These are phyloP conservation scores for Ogataea nakhonphanomensis DNA, from an alignment of 805 yeast genomes.

Conservation along the genomic window DNA sequence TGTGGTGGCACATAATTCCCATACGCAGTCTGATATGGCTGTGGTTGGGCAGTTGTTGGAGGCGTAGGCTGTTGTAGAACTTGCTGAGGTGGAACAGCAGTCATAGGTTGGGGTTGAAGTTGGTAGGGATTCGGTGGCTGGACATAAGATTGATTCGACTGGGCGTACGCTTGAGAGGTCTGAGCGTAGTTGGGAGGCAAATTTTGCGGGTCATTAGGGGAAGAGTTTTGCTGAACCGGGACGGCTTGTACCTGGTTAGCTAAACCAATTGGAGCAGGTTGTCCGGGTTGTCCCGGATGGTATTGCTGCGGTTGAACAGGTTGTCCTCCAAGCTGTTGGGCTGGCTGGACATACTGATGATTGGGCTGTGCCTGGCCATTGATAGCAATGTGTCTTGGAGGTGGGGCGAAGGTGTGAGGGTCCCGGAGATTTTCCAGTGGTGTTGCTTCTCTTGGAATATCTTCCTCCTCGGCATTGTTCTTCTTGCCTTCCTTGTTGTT, in stretches of 20 bases:
- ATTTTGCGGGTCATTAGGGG: no score
- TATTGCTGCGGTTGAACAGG: no score
- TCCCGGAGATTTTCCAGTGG: slow-evolving; percentile 25
- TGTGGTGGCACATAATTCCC: neutral
- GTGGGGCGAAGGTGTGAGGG: slow-evolving; percentile 36
- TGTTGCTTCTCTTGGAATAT: slow-evolving; percentile 13
- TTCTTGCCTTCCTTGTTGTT: slow-evolving; percentile 27
- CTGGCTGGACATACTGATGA: slow-evolving; percentile 7
- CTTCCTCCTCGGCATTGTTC: slow-evolving; percentile 13
- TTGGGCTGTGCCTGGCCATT: slow-evolving; percentile 20
- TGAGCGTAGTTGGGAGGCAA: no score
- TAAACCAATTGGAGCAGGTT: no score
- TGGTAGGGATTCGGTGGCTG: neutral
- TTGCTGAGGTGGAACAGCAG: neutral
- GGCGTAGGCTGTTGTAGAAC: slow-evolving; percentile 6
- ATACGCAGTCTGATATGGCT: neutral
- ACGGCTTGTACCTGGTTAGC: no score
- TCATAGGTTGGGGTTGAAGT: neutral
- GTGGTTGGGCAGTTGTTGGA: slow-evolving; percentile 1
- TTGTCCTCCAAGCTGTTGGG: slow-evolving; percentile 3
- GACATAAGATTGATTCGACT: no score
- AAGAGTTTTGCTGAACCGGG: no score
- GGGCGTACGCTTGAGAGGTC: no score
- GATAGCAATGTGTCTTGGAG: slow-evolving; percentile 26
- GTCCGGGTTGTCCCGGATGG: no score